Base-by-base conservation (phyloP, 495 filamentous ascomycete genomes). In the Aspergillus mulundensis region DNA sequence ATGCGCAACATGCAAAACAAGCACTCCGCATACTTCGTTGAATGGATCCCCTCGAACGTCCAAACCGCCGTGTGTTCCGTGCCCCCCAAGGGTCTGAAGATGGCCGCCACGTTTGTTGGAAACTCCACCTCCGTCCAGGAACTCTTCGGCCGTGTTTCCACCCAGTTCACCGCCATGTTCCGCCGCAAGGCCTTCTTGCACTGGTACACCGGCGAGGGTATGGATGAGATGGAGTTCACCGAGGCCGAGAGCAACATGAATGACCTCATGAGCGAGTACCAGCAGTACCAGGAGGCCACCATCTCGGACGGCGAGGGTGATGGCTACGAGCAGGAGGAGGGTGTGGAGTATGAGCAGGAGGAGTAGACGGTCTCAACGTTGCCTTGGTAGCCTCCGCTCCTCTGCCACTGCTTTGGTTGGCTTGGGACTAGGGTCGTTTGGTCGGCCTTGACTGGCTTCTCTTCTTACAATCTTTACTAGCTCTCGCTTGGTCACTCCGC, bases 221-320 rank as follows among this genome's bases (percentile, higher is more conserved):
- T 98, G 94, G 94, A 98, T 79, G 94, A 98, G 87, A 97, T 97
- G 93, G 94, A 98, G 82, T 98, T 98, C 80, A 97, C 95, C 71
- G 94, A 97, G 84, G 94, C 94, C 5, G 94, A 98, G 88, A 93
- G 88, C 81, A 98, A 98, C 82, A 98, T 98, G 94, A 98, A 97
- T 81, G 94, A 98, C 76, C 81, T 98, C 76, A 95, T 98, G 60
- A 96, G 92, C 56, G 94, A 98, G 76, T 98, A 98, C 84, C 94
- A 98, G 85, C 95, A 98, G 76, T 98, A 98, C 84, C 94, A 98
- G 84, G 94, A 98, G 70, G 94, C 94, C 66, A 88, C 89, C 62
- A 83, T 96, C 68, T 84, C 81, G 50, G 84, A 87, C 67, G 83
- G 77, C 54, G 84, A 87, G 73, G 84, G 87, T 68, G 84, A 85